Conservation (phyloP, 495 filamentous ascomycete species). For the Paragyromitra xinjiangensis region DNA sequence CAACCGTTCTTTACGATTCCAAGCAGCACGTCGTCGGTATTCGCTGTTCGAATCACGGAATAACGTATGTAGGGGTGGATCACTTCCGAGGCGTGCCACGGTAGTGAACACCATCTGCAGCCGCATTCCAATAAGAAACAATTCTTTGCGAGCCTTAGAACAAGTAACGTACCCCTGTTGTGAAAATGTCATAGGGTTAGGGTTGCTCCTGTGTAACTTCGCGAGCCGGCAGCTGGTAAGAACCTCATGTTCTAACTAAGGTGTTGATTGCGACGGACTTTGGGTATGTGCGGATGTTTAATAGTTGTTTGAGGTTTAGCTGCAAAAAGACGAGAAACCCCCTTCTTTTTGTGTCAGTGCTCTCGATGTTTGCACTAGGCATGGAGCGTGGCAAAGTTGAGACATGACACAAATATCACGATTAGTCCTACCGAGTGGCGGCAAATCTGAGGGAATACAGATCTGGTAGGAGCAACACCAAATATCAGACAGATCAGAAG, state of each 20-base stretch:
- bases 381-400: neutral
- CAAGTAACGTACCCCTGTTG: neutral
- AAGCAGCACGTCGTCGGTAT: neutral
- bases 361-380: neutral
- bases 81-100: conserved; percentile 12
- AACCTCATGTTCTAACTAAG: neutral
- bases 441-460: neutral
- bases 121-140: conserved; percentile 1
- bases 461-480: neutral
- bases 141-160: neutral
- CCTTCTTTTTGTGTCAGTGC: neutral
- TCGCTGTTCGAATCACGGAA: neutral
- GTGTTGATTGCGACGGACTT: neutral
- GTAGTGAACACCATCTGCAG: neutral
- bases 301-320: neutral
- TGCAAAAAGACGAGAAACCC: neutral
- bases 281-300: neutral
- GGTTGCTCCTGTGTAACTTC: neutral
- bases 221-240: neutral
- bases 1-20: conserved; percentile 8
- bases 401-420: neutral
- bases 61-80: neutral
- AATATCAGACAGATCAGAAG: neutral
- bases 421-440: neutral
- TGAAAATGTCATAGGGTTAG: neutral